Evolutionary conservation across 2,329 filamentous ascomycete genomes (phyloP).

Genomic region (Monosporascus sp.): DNA sequence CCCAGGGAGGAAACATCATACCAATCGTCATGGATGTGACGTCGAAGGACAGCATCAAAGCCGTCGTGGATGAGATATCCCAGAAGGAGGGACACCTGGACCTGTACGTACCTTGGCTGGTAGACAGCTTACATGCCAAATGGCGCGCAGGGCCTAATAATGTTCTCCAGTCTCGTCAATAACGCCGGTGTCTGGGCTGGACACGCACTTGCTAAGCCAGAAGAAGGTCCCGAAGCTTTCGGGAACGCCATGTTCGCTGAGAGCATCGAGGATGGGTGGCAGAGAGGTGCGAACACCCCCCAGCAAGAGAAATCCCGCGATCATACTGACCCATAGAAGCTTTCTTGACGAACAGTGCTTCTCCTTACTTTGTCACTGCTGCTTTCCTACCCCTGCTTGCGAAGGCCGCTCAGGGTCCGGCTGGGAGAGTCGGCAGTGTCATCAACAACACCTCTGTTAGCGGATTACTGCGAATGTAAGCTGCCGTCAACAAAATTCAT

Average conservation of each 20-base stretch:
- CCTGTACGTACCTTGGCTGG: conserved; percentile 19
- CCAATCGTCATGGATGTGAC: conserved; percentile 40
- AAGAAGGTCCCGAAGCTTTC: conserved; percentile 19
- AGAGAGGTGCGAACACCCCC: conserved; percentile 25
- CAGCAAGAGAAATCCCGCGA: neutral
- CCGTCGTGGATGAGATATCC: conserved; percentile 43
- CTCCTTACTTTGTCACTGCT: conserved; percentile 47
- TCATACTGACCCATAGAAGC: neutral
- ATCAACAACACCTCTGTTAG: conserved; percentile 49
- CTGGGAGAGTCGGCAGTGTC: conserved; percentile 42
- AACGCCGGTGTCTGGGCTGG: conserved; percentile 41
- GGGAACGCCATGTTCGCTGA: conserved; percentile 20
- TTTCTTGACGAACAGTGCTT: conserved; percentile 41
- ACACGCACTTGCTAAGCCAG: conserved; percentile 6
- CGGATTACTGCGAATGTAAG: conserved; percentile 39
- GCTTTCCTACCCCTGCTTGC: conserved; percentile 49
- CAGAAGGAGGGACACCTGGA: conserved; percentile 48
- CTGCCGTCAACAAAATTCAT: no score
- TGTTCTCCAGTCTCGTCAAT: conserved; percentile 36
- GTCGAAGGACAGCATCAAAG: conserved; percentile 42
- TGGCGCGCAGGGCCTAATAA: neutral
- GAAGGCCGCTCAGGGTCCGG: conserved; percentile 38
- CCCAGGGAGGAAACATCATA: conserved; percentile 40
- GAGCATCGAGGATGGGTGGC: conserved; percentile 21
- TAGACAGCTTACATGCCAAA: neutral